Evolutionary conservation across 2,329 filamentous ascomycete species (phyloP).

Genomic region (Xylariaceae sp.): DNA sequence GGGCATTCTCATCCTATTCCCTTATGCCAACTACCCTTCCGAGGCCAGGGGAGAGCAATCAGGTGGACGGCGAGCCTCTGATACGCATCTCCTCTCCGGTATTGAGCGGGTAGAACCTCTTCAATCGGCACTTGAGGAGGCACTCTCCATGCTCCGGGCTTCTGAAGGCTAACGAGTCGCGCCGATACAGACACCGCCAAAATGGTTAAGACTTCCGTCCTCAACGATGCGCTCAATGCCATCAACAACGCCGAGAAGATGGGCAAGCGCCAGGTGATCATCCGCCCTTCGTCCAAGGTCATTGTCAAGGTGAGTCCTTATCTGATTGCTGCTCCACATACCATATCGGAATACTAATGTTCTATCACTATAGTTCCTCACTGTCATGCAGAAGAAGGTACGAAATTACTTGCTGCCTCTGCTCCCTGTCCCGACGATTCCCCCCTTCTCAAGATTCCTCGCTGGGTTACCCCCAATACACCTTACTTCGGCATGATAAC

Average conservation of each 20-base stretch:
- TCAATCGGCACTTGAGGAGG: conserved; percentile 46
- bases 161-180: conserved; percentile 55
- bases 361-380: conserved; percentile 61
- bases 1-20: conserved; percentile 30
- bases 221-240: conserved; percentile 97
- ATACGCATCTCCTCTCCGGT: conserved; percentile 61
- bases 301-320: conserved; percentile 64
- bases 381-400: conserved; percentile 99
- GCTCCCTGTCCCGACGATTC: background rate
- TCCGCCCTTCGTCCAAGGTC: conserved; percentile 98
- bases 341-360: background rate
- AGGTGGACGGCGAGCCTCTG: conserved; percentile 33
- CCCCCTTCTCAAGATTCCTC: conserved; percentile 6
- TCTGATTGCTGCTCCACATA: background rate
- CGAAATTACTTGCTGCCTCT: conserved; percentile 44
- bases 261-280: conserved; percentile 98
- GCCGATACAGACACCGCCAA: conserved; percentile 64
- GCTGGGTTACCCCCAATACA: conserved; percentile 11
- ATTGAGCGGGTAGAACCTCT: conserved; percentile 66
- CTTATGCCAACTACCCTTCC: conserved; percentile 31
- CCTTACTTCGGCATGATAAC: conserved; percentile 93
- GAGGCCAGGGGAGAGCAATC: conserved; percentile 61
- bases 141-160: conserved; percentile 64
- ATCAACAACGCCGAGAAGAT: conserved; percentile 99
- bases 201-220: conserved; percentile 99